Base-by-base conservation (phyloP, 345 rosid species). In the Linum lewisii region DNA sequence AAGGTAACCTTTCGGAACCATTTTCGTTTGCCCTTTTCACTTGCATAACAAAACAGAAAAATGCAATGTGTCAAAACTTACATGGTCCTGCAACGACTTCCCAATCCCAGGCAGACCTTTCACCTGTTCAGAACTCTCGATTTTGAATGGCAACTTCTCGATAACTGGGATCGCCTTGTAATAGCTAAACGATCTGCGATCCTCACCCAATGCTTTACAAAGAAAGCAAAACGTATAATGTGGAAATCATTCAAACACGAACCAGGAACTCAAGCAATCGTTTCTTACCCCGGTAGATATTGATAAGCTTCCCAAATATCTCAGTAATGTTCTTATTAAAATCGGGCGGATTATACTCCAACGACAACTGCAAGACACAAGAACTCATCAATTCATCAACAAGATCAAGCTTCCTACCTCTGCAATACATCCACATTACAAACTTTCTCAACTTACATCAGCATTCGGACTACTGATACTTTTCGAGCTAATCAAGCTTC, bases 61-160 rank as follows among this genome's bases (percentile, higher is more conserved):
- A 55, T 10, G 47, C 61, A 19, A n/a, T 45, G 70, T 47, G 20
- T 47, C 56, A 19, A 63, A 26, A 71, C 99, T 83, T 65, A 93
- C 99, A 81, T 93, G 97, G 70, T 93, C 94, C 76, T 74, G 84
- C 85, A 93, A n/a, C 9, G 99, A 82, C 81, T 89, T 93, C 37
- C 99, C 99, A 71, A 93, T 89, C 52, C 90, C 84, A 61, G 99
- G 91, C 59, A 87, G 83, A 66, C 77, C 63, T 67, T 89, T 86
- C 55, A 87, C 84, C 78, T 89, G 91, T 51, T 87, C 91, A 60
- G 75, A 79, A 58, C 94, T 89, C 75, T 83, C 88, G 72, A 93
- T 84, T 80, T 72, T 84, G 66, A 83, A 78, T 42, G 95, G 91
- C 67, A 86, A 65, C 77, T 88, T 92, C 79, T 88, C 99, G 67